These are phyloP conservation scores for Trichopus zeylanicus DNA, from an alignment of 116 monocot species.

Conservation along the genomic window DNA sequence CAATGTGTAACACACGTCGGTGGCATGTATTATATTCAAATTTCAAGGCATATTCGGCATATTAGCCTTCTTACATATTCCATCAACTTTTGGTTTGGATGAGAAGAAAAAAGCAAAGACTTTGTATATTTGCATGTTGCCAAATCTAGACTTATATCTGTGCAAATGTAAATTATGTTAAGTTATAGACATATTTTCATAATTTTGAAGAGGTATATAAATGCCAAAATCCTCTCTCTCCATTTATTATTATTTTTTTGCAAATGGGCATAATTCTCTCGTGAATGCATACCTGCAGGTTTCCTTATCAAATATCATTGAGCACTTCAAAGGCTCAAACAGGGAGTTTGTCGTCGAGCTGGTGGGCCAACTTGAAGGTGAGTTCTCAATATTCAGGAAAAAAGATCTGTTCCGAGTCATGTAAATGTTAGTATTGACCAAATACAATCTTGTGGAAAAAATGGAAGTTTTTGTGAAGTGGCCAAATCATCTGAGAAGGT, in stretches of 20 bases:
- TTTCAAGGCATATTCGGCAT: background rate
- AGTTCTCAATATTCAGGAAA: conserved; percentile 71
- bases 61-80: background rate
- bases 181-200: no score
- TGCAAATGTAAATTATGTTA: no score
- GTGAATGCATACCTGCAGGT: conserved; percentile 33
- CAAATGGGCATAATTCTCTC: background rate
- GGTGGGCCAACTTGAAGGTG: conserved; percentile 47
- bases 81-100: background rate
- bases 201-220: no score
- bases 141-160: no score
- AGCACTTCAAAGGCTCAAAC: conserved; percentile 44
- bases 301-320: conserved; percentile 22
- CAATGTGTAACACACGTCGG: no score
- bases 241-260: background rate
- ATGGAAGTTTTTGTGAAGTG: no score
- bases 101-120: background rate
- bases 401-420: conserved; percentile 52
- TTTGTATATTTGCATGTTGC: no score
- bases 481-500: no score
- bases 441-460: no score
- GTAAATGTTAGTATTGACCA: no score
- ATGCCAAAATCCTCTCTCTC: background rate
- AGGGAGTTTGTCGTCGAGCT: conserved; percentile 29
- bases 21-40: no score